Conservation (phyloP, 768 basidiomycete genomes). For the Leccinum ochraceum region DNA sequence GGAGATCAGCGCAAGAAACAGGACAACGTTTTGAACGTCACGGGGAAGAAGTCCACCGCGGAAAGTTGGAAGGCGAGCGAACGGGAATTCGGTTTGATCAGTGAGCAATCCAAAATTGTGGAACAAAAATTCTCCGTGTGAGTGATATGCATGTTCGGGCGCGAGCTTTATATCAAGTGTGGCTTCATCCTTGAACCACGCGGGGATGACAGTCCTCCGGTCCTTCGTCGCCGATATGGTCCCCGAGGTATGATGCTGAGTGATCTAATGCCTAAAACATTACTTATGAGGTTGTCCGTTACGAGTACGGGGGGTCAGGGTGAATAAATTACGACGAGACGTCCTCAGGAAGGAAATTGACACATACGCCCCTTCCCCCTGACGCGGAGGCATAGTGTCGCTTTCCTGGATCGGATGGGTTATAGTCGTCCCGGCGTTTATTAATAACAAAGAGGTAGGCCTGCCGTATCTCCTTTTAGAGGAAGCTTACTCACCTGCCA, state of each 20-base stretch:
- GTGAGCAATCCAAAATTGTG: neutral
- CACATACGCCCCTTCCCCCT: neutral
- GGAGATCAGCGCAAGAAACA: neutral
- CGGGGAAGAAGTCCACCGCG: neutral
- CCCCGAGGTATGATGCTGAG: neutral
- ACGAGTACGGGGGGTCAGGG: neutral
- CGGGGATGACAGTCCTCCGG: neutral
- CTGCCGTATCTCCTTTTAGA: neutral
- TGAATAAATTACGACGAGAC: neutral
- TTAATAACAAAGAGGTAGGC: neutral
- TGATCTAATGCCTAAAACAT: neutral
- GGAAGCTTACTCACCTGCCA: neutral
- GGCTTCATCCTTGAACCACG: constrained; percentile 19
- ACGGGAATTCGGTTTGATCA: neutral
- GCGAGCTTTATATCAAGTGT: constrained; percentile 10
- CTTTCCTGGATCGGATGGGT: constrained; percentile 7
- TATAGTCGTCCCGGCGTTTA: neutral
- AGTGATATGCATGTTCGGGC: neutral
- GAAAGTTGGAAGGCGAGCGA: neutral
- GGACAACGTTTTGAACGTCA: neutral
- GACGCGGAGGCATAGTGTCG: neutral
- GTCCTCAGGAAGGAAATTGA: neutral
- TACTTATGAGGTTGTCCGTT: neutral
- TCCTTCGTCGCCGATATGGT: neutral
- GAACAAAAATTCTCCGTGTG: neutral